Base-by-base conservation (phyloP, 768 basidiomycete species). In the Suillus bovinus region DNA sequence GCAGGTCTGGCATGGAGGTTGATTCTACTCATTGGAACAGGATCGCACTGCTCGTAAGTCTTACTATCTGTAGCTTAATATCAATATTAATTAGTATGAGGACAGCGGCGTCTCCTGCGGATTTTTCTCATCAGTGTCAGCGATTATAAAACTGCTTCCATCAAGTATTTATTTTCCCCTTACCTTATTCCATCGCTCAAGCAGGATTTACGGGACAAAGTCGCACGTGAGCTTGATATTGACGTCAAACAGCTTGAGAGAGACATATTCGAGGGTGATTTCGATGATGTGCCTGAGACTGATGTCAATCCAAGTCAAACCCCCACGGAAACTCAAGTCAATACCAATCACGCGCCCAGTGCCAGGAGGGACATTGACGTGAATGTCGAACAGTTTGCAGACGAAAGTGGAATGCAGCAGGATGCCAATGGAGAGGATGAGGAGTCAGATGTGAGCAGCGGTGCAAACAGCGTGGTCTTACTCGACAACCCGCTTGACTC, bases 21-120 rank as follows among this genome's bases (percentile, higher is more conserved):
- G 49, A 38, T 16, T 24, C 60, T 17, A 41, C 34, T 13, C 52
- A 61, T 61, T 61, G 60, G 60, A 61, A 29, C n/a, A 39, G 53
- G 14, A 58, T 61, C 27, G 60, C 60, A 8, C 38, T 61, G 1
- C 41, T 61, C n/a, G 60, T 61, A 56, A 39, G 39, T 39, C 14
- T 16, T 20, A 17, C 39, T 41, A 41, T 39, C 38, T 39, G 16
- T 17, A n/a, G n/a, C n/a, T n/a, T 41, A 17, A 4, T 13, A 34
- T 46, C n/a, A 46, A 22, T 22, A 46, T 7, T 46, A 4, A 4
- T 46, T 46, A 11, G n/a, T 46, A 46, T 4, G 20, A 17, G 22
- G 22, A 55, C 53, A 62, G 61, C 55, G 56, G n/a, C 44, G 42
- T 31, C 38, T n/a, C 36, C 41, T 58, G 41, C 27, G 33, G 36